Percentiles rank a stretch among this genome's conserved stretches.
Conservation (phyloP, 805 yeast genomes). For the Kodamaea kaohsiungensis region DNA sequence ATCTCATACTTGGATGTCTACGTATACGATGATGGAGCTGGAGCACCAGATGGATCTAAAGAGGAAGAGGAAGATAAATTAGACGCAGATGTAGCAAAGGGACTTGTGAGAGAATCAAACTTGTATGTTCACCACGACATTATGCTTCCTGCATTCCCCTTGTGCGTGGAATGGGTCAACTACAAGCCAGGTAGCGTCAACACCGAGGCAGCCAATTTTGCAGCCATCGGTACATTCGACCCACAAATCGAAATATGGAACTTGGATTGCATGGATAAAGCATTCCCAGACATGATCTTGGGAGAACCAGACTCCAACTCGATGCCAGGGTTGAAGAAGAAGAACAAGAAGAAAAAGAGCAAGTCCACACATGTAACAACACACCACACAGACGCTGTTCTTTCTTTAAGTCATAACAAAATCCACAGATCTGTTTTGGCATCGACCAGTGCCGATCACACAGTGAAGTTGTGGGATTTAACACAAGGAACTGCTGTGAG, state of each 20-base stretch:
- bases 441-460: conserved; percentile 92
- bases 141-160: conserved; percentile 95
- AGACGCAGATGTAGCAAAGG: conserved; percentile 76
- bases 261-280: conserved; percentile 86
- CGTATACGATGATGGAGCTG: conserved; percentile 92
- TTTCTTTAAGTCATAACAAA: conserved; percentile 81
- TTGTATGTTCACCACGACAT: conserved; percentile 94
- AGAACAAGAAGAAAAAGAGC: conserved; percentile 52
- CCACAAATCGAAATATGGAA: conserved; percentile 98
- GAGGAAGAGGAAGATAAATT: conserved; percentile 68
- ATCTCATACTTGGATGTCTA: conserved; percentile 89
- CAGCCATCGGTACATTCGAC: conserved; percentile 95
- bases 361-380: conserved; percentile 56
- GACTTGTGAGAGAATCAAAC: conserved; percentile 68
- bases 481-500: conserved; percentile 72
- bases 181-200: conserved; percentile 55
- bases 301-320: conserved; percentile 66
- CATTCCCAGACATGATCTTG: conserved; percentile 89
- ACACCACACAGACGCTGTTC: conserved; percentile 92
- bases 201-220: conserved; percentile 75
- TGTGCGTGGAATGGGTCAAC: conserved; percentile 94
- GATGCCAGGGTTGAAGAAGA: conserved; percentile 37
- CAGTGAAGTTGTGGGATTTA: conserved; percentile 95
- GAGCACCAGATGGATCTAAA: conserved; percentile 66
- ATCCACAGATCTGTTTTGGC: conserved; percentile 83